Evolutionary conservation across 306 rosid species (phyloP), one percentile per base, ranked within the genome.

Genomic region (Amphicarpaea edgeworthii): DNA sequence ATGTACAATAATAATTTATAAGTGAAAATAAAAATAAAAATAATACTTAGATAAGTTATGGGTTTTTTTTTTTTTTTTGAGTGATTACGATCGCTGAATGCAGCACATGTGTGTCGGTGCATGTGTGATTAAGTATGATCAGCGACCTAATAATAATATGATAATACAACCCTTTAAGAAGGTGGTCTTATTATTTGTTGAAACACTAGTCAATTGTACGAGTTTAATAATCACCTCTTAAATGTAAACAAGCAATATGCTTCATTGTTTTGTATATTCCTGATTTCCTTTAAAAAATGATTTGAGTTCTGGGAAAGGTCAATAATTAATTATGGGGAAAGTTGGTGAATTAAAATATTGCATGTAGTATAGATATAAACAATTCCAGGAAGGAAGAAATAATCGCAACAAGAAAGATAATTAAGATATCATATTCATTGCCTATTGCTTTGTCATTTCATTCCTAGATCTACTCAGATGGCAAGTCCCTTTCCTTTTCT

Each of bases 261-360:
- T 9, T 46, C 40, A 9, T 46, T 69, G n/a, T 68, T 69, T 68
- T 24, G 6, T 8, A 28, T 16, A 28, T 16, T 30, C 26, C 0
- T 70, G 19, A 30, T 28, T 28, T 69, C 11, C 46, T 69, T 47
- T 49, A 23, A 40, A 38, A 12, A 41, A 38, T 6, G 51, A 38
- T 41, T 41, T 43, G 45, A 54, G 62, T n/a, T 12, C 17, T 3
- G 32, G 32, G 7, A 54, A 66, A 57, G 63, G 59, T 57, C 16
- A 30, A 54, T 45, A 54, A 43, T 12, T 45, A 54, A 43, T 12
- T 16, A 57, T 11, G 43, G 54, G 9, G 10, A 47, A 21, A 16
- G 42, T 50, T 32, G 9, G 53, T 30, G 74, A 62, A 50, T n/a
- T 40, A 79, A 72, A 63, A 66, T 41, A 54, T 15, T 62, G 11